Base-by-base conservation (phyloP, 257 asterid genomes). In the Solanum raphanifolium region DNA sequence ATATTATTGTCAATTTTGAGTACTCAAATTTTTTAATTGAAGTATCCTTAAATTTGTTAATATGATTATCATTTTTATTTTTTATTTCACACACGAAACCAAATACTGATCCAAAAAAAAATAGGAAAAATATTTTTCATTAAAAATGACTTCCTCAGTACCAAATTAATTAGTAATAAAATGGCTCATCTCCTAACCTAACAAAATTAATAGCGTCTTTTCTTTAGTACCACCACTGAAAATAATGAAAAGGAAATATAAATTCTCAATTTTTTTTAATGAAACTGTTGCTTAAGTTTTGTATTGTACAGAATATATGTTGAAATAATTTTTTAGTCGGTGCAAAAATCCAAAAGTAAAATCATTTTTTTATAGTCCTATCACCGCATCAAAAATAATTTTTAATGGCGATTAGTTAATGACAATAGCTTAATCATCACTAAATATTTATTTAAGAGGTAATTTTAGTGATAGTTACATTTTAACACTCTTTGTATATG, bases 341-440 rank as follows among this genome's bases (percentile, higher is more conserved):
- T 35, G 31, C 29, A 21, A 35, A 21, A 74, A 21, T 72, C 43
- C 32, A 25, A 72, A 72, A 34, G 27, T 32, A 34, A 4, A 72
- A 52, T 16, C n/a, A 16, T 16, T 6, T 52, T 48, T 52, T 52
- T 52, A 16, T 2, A 46, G 58, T 18, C 62, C 23, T 58, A 58
- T 46, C 58, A 13, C 58, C 0, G 0, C 23, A 18, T 6, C 1
- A 52, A 69, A 29, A 69, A 72, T 13, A 6, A 0, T 29, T 18
- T 52, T 52, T 52, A 55, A 55, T 0, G n/a, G 23, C 1, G 0
- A 15, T 15, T 48, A 48, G 8, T 15, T 48, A 15, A 16, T 16
- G 0, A 55, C 1, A 18, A 55, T 55, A 18, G 2, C 0, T 18
- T 55, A 55, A 55, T 6, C 0, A 55, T 55, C 0, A 48, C 1